Evolutionary conservation across 371 early-diverging fungal genomes (phyloP).

Genomic region (Mortierella sp.): DNA sequence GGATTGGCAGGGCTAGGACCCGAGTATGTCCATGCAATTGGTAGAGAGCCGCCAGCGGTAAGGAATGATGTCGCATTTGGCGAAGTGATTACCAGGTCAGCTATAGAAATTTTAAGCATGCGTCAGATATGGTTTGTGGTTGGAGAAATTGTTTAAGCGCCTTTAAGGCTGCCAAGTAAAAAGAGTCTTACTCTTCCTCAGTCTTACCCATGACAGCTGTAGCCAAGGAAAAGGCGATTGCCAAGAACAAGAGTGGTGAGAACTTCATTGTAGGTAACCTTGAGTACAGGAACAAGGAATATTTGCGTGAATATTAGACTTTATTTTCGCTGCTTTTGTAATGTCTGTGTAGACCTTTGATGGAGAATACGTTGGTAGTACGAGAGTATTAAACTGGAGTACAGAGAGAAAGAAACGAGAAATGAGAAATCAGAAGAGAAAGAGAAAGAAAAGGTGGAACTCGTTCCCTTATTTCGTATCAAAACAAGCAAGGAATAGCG

Average conservation of each 20-base stretch:
- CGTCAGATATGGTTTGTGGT: background rate
- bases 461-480: too few relatives aligned
- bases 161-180: background rate
- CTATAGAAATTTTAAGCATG: background rate
- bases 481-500: background rate
- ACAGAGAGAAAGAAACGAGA: background rate
- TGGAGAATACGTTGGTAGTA: background rate
- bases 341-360: background rate
- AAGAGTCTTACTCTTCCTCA: background rate
- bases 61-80: constrained; percentile 35
- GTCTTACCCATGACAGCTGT: constrained; percentile 19
- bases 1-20: constrained; percentile 21
- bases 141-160: too few relatives aligned
- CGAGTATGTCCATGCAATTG: constrained; percentile 35
- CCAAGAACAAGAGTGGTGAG: constrained; percentile 11
- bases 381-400: background rate
- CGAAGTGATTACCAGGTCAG: constrained; percentile 19
- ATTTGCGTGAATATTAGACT: background rate
- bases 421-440: background rate
- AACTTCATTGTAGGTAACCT: constrained; percentile 3
- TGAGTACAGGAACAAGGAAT: background rate
- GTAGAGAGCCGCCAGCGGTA: constrained; percentile 17
- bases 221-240: constrained; percentile 7
- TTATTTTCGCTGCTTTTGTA: too few relatives aligned
- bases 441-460: too few relatives aligned